Evolutionary conservation across 1,284 basidiomycete species (phyloP).

Genomic region (Rugosomyces carneus): DNA sequence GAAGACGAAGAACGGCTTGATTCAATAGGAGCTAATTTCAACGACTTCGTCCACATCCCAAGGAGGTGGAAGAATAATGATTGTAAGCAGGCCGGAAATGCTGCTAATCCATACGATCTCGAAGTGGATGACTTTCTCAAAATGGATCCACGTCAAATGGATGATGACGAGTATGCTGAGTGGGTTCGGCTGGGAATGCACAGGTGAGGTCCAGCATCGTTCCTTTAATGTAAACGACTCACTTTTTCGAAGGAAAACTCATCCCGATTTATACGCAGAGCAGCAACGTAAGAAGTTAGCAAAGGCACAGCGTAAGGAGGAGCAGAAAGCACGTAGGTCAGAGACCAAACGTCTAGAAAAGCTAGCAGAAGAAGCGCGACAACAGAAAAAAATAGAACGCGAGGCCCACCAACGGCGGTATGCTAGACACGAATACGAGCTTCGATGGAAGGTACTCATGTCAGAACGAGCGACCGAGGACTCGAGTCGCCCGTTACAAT

Average conservation of each 20-base stretch:
- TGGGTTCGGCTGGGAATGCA: slow-evolving; percentile 79
- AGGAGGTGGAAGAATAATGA: slow-evolving; percentile 32
- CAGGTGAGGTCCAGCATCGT: slow-evolving; percentile 39
- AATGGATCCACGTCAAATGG: slow-evolving; percentile 56
- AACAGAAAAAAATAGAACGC: slow-evolving; percentile 38
- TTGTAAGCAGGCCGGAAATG: slow-evolving; percentile 20
- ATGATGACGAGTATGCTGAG: slow-evolving; percentile 81
- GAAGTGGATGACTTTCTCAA: slow-evolving; percentile 33
- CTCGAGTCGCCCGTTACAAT: slow-evolving; percentile 26
- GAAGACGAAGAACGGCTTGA: slow-evolving; percentile 66
- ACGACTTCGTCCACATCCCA: slow-evolving; percentile 64
- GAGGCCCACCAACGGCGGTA: slow-evolving; percentile 35
- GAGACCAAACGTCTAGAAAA: slow-evolving; percentile 49
- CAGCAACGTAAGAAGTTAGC: slow-evolving; percentile 48
- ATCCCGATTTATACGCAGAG: slow-evolving; percentile 61
- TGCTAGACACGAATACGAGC: slow-evolving; percentile 50
- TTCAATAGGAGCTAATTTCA: slow-evolving; percentile 53
- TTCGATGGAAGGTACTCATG: slow-evolving; percentile 51
- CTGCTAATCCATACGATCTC: slow-evolving; percentile 26
- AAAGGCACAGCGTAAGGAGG: slow-evolving; percentile 41
- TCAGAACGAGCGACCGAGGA: slow-evolving; percentile 19
- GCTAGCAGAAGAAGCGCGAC: slow-evolving; percentile 44
- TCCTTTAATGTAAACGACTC: background rate
- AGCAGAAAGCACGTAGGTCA: slow-evolving; percentile 46
- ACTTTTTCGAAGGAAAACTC: slow-evolving; percentile 46